phyloP scores from a whole-genome alignment of 768 basidiomycete genomes.

The Macrolepiota fuliginosa region DNA sequence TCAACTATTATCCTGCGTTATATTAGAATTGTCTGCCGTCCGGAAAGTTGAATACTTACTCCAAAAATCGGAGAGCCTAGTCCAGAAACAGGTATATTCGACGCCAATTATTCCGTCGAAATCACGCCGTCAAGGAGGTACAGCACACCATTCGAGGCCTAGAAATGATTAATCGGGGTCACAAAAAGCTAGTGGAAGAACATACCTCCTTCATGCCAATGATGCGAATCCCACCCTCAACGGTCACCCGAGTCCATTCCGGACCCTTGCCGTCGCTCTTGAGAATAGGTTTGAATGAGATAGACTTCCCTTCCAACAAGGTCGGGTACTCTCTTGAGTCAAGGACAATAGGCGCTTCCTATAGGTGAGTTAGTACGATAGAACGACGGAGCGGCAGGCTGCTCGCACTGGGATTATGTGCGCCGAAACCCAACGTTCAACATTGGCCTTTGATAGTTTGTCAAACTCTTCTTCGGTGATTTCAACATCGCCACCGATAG shows the following conservation, averaged over 20 bases:
- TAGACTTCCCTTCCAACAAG: constrained; percentile 53
- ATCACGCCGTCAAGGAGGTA: constrained; percentile 5
- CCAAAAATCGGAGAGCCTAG: background rate
- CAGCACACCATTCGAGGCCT: constrained; percentile 10
- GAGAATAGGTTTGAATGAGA: constrained; percentile 47
- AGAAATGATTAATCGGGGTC: background rate
- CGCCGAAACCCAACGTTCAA: constrained; percentile 77
- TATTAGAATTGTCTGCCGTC: background rate
- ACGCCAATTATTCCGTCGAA: background rate
- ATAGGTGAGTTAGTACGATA: background rate
- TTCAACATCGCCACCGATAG: constrained; percentile 41
- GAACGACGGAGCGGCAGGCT: background rate
- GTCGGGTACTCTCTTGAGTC: constrained; percentile 49
- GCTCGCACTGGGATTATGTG: constrained; percentile 76
- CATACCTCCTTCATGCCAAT: constrained; percentile 60
- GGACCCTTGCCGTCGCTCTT: constrained; percentile 33
- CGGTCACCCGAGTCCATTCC: constrained; percentile 57
- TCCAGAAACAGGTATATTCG: too few species aligned
- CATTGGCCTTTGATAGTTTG: constrained; percentile 55
- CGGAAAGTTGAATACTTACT: background rate
- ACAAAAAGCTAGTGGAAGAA: background rate
- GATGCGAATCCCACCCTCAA: constrained; percentile 58
- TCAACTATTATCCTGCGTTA: background rate
- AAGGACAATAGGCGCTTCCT: constrained; percentile 50
- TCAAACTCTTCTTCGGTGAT: constrained; percentile 71